Conservation (phyloP, 495 filamentous ascomycete species). For the Hypoxylon crocopeplum region DNA sequence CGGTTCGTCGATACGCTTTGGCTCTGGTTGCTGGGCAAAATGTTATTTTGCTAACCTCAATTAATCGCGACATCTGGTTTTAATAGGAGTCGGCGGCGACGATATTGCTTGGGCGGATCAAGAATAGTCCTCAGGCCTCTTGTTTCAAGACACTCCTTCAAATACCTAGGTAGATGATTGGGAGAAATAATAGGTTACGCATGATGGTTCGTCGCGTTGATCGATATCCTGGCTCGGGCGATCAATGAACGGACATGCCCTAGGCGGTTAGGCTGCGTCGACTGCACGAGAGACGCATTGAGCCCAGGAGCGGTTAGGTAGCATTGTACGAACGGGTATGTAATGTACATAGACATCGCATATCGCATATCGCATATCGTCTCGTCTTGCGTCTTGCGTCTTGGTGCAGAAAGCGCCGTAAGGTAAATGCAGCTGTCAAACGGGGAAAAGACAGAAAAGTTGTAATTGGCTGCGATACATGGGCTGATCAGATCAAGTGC, state of each 20-base stretch:
- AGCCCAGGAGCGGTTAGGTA: background rate
- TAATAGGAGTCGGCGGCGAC: no score
- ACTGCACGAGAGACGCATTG: slow-evolving; percentile 9
- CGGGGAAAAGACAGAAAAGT: slow-evolving; percentile 1
- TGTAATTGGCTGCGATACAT: slow-evolving; percentile 22
- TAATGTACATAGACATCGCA: slow-evolving; percentile 13
- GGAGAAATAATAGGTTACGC: slow-evolving; percentile 13
- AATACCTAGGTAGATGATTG: background rate
- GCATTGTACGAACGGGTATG: slow-evolving; percentile 7
- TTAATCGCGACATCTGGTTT: slow-evolving; percentile 8
- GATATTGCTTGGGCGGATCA: no score
- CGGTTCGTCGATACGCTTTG: slow-evolving; percentile 30
- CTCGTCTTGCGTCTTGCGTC: no score
- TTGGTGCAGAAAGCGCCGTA: slow-evolving; percentile 11
- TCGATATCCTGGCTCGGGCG: slow-evolving; percentile 32
- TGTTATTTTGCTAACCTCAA: background rate
- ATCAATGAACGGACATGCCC: slow-evolving; percentile 31
- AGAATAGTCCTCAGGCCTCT: no score
- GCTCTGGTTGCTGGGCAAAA: slow-evolving; percentile 35
- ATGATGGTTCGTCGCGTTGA: slow-evolving; percentile 31
- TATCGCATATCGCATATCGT: no score
- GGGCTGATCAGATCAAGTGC: slow-evolving; percentile 33
- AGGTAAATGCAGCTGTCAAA: slow-evolving; percentile 30
- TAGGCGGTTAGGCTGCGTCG: slow-evolving; percentile 29
- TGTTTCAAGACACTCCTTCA: no score